Percentiles rank a stretch among this genome's conserved stretches.
These are phyloP conservation scores for Beta corolliflora DNA, from an alignment of 179 eudicot genomes.

Conservation along the genomic window DNA sequence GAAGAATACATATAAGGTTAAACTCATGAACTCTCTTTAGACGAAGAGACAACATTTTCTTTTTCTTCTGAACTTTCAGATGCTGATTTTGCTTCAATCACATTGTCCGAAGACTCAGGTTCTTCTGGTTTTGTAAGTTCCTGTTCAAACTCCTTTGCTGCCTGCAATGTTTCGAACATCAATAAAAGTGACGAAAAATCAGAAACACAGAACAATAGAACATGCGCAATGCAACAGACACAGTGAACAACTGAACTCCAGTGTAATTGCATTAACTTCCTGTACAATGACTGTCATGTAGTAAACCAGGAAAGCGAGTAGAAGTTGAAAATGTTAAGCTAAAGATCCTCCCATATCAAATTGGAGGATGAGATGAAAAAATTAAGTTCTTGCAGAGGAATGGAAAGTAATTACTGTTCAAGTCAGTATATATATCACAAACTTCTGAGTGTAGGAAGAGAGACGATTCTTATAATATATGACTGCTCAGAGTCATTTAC, in stretches of 20 bases:
- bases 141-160: conserved; percentile 89
- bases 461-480: neutral
- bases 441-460: neutral
- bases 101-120: conserved; percentile 41
- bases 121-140: conserved; percentile 76
- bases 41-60: conserved; percentile 49
- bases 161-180: conserved; percentile 46
- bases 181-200: conserved; percentile 15
- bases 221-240: no score
- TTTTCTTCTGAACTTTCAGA: conserved; percentile 48
- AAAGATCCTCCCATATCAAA: neutral
- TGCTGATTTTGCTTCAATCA: conserved; percentile 40
- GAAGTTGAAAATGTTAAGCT: neutral
- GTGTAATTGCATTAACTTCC: neutral
- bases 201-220: neutral
- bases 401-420: neutral
- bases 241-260: neutral
- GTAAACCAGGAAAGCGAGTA: neutral
- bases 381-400: neutral
- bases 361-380: neutral
- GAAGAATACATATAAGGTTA: neutral
- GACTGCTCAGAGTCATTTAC: neutral
- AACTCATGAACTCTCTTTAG: conserved; percentile 45
- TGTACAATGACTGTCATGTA: neutral
- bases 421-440: neutral